These are phyloP conservation scores for Chaetoceros muelleri DNA, from an alignment of 108 stramenopile species.

Conservation along the genomic window DNA sequence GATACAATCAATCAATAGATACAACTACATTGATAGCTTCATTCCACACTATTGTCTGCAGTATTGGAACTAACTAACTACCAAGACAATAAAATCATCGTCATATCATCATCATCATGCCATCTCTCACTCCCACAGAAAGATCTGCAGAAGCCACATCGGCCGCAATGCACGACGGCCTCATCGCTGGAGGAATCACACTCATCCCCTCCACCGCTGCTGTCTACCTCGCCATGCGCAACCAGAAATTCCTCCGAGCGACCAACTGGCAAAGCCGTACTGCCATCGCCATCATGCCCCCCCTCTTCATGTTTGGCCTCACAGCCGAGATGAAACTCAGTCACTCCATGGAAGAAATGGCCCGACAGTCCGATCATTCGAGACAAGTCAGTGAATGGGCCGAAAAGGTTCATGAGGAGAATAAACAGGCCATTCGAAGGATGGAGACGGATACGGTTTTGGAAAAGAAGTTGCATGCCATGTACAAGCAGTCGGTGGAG, in stretches of 20 bases:
- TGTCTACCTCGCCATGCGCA: slow-evolving; percentile 18
- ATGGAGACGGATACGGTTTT: slow-evolving; percentile 22
- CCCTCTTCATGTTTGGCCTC: slow-evolving; percentile 59
- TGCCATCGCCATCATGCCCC: slow-evolving; percentile 70
- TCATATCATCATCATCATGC: slow-evolving; percentile 26
- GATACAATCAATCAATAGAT: neutral
- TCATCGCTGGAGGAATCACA: slow-evolving; percentile 32
- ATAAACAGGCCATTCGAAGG: slow-evolving; percentile 19
- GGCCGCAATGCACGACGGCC: slow-evolving; percentile 45
- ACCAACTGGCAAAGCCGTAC: slow-evolving; percentile 69
- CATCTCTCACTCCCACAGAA: slow-evolving; percentile 27
- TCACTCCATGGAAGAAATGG: slow-evolving; percentile 63
- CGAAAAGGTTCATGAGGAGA: slow-evolving; percentile 25
- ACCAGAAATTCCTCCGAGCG: slow-evolving; percentile 14
- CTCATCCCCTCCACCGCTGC: slow-evolving; percentile 39
- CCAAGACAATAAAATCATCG: slow-evolving; percentile 1
- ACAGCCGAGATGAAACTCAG: slow-evolving; percentile 46
- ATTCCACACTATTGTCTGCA: neutral
- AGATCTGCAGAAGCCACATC: slow-evolving; percentile 33
- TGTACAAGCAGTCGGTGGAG: slow-evolving; percentile 40
- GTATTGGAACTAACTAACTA: neutral
- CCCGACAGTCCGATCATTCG: slow-evolving; percentile 48
- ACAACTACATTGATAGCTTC: neutral
- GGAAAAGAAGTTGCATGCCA: slow-evolving; percentile 25
- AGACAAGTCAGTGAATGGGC: slow-evolving; percentile 60